Conservation (phyloP, 169 alveolate species). For the Eimeria falciformis region DNA sequence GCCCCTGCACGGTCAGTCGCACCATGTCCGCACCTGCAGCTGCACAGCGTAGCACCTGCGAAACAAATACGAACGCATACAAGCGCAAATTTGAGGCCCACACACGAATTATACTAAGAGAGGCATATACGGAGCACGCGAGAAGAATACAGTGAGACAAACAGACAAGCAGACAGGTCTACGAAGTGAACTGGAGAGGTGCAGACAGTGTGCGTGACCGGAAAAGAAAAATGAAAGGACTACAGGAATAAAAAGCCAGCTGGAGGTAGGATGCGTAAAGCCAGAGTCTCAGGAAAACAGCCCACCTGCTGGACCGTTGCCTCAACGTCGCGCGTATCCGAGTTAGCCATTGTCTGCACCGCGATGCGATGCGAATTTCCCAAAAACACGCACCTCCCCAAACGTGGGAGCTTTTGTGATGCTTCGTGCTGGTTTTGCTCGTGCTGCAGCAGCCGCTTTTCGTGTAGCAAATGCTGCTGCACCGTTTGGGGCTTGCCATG, state of each 20-base stretch:
- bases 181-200: too few species aligned
- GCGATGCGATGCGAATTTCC: conserved; percentile 86
- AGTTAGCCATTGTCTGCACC: conserved; percentile 88
- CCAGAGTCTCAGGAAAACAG: neutral
- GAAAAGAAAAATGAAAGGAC: neutral
- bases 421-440: neutral
- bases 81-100: too few species aligned
- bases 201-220: neutral
- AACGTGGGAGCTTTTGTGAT: neutral
- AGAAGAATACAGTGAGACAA: too few species aligned
- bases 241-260: neutral
- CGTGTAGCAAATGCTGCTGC: conserved; percentile 28
- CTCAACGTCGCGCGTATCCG: conserved; percentile 86
- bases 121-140: too few species aligned
- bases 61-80: neutral
- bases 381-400: neutral
- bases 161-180: too few species aligned
- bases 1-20: conserved; percentile 89
- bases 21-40: conserved; percentile 88
- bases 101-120: too few species aligned
- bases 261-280: neutral
- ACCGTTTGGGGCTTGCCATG: conserved; percentile 18
- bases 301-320: conserved; percentile 88
- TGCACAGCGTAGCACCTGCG: conserved; percentile 71
- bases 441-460: neutral